Conservation (phyloP, 179 eudicot genomes). For the Pouteria campechiana region DNA sequence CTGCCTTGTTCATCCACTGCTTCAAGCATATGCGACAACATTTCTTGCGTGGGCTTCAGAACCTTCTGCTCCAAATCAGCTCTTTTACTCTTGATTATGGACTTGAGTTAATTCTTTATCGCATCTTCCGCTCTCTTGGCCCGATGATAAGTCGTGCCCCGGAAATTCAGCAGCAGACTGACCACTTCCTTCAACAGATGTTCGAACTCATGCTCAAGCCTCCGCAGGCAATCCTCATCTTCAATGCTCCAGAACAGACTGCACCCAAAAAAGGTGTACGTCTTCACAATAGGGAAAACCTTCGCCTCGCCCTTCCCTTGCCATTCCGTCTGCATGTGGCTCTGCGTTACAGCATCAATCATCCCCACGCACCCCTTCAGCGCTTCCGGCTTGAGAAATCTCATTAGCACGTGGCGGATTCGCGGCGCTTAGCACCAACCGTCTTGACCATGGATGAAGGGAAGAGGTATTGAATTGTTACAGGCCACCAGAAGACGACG, state of each 20-base stretch:
- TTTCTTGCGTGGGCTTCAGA: conserved; percentile 10
- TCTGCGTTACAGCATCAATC: conserved; percentile 13
- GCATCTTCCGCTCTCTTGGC: conserved; percentile 12
- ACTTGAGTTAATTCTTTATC: conserved; percentile 6
- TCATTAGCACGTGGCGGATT: too few relatives aligned
- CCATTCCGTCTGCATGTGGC: conserved; percentile 14
- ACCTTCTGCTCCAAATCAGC: conserved; percentile 10
- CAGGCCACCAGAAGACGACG: conserved; percentile 19
- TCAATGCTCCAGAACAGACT: conserved; percentile 18
- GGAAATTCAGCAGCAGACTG: conserved; percentile 14
- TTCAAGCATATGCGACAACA: conserved; percentile 22
- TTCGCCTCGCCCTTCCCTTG: conserved; percentile 7
- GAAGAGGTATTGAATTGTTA: conserved; percentile 11
- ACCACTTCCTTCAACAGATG: conserved; percentile 8
- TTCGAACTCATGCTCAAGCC: conserved; percentile 10
- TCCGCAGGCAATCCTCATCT: conserved; percentile 9
- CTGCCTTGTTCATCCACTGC: conserved; percentile 19
- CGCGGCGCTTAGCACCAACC: too few relatives aligned
- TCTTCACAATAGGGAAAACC: conserved; percentile 10
- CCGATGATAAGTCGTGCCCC: conserved; percentile 17
- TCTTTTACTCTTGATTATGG: conserved; percentile 15
- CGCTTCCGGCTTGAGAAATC: conserved; percentile 21
- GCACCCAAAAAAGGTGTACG: conserved; percentile 16
- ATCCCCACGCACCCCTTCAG: conserved; percentile 11
- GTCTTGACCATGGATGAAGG: too few relatives aligned